These are phyloP conservation scores for Rhizomucor miehei DNA, from an alignment of 371 early-diverging fungal genomes.

Conservation along the genomic window DNA sequence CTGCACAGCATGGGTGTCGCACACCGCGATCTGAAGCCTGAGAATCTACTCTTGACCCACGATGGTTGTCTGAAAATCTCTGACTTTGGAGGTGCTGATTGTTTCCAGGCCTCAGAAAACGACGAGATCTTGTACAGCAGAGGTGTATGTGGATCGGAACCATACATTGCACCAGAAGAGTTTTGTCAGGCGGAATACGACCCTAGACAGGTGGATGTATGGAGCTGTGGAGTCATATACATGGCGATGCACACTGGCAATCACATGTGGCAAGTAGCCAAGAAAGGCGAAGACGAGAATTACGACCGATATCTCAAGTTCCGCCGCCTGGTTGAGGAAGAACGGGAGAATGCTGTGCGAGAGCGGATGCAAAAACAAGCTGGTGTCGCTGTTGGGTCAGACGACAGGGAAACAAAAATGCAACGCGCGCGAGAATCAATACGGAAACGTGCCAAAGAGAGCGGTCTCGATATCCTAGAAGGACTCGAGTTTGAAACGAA, in stretches of 20 bases:
- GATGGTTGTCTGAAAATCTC: conserved; percentile 83
- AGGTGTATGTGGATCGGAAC: conserved; percentile 57
- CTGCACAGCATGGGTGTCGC: conserved; percentile 68
- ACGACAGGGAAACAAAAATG: conserved; percentile 7
- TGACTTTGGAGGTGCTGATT: conserved; percentile 75
- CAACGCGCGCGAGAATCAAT: conserved; percentile 33
- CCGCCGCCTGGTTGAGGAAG: conserved; percentile 35
- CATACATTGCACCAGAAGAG: conserved; percentile 59
- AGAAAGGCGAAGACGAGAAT: conserved; percentile 15
- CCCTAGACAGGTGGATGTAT: conserved; percentile 34
- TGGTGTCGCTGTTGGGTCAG: background rate
- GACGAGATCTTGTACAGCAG: conserved; percentile 22
- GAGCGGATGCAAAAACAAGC: conserved; percentile 11
- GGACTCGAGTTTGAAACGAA: conserved; percentile 44
- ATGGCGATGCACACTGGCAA: conserved; percentile 33
- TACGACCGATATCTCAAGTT: conserved; percentile 26
- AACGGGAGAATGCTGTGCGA: conserved; percentile 25
- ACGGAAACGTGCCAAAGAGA: conserved; percentile 28
- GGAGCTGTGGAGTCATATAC: conserved; percentile 37
- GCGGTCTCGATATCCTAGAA: conserved; percentile 40
- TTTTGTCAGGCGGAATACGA: conserved; percentile 25
- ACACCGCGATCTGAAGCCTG: conserved; percentile 78
- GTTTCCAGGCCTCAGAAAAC: conserved; percentile 34
- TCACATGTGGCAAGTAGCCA: conserved; percentile 33
- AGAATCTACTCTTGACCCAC: conserved; percentile 72